These are phyloP conservation scores for Mycosphaerella arachidis DNA, from an alignment of 2,329 filamentous ascomycete genomes.

Conservation along the genomic window DNA sequence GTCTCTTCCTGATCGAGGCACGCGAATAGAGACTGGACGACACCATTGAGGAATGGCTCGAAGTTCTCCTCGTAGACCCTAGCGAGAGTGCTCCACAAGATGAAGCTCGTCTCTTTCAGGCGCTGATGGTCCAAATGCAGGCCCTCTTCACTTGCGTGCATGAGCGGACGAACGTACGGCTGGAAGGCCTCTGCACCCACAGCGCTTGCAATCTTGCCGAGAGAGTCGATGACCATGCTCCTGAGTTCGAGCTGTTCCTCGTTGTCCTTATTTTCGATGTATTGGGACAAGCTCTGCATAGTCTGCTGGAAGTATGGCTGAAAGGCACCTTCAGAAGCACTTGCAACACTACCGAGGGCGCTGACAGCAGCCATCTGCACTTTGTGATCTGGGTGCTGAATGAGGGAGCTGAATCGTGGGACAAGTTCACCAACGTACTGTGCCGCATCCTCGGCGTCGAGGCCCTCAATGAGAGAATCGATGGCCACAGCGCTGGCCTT, in stretches of 20 bases:
- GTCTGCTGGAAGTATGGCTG: conserved; percentile 86
- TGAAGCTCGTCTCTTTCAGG: conserved; percentile 93
- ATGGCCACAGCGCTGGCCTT: conserved; percentile 85
- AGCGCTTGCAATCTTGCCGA: conserved; percentile 86
- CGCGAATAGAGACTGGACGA: conserved; percentile 74
- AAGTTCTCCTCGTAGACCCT: conserved; percentile 89
- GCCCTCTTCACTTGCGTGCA: conserved; percentile 88
- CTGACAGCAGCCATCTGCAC: conserved; percentile 86
- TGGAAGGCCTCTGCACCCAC: conserved; percentile 84
- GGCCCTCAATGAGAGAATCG: conserved; percentile 82
- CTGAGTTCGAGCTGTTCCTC: conserved; percentile 87
- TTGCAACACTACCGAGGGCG: conserved; percentile 85
- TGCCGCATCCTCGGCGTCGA: conserved; percentile 75
- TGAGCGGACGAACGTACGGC: conserved; percentile 83
- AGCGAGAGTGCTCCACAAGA: conserved; percentile 89
- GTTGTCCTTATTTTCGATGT: conserved; percentile 78
- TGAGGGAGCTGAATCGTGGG: conserved; percentile 75
- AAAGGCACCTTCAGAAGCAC: conserved; percentile 77
- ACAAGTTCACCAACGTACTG: conserved; percentile 79
- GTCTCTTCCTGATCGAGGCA: conserved; percentile 87
- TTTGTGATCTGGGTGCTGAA: conserved; percentile 78
- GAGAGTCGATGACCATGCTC: conserved; percentile 83
- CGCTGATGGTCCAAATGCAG: conserved; percentile 83
- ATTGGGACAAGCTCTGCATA: conserved; percentile 83
- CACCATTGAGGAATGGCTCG: conserved; percentile 69